A percentile compares a stretch with the other conserved stretches of the same genome.
Conservation (phyloP, 2,329 filamentous ascomycete genomes). For the Aschersonia sp. region DNA sequence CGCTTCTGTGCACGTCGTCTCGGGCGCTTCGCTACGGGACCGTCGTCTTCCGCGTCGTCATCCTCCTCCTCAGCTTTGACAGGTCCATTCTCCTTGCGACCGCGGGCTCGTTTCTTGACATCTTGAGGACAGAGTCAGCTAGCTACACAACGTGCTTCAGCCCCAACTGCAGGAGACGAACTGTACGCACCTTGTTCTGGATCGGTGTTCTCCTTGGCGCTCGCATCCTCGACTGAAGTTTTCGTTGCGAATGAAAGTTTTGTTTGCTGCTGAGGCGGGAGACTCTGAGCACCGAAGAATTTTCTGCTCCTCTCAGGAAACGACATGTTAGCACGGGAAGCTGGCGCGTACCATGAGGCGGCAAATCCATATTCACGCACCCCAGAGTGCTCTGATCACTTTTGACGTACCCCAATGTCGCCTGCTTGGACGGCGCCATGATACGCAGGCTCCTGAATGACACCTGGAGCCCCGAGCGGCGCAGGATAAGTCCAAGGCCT, state of each 20-base stretch:
- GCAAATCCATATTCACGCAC: constrained; percentile 29
- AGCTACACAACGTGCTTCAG: too few relatives aligned
- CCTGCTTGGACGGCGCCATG: constrained; percentile 52
- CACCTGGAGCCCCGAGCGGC: constrained; percentile 2
- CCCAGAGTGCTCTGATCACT: constrained; percentile 58
- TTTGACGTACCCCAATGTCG: constrained; percentile 79
- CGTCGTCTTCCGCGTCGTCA: constrained; percentile 28
- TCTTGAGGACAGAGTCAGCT: constrained; percentile 12
- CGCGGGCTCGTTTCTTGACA: constrained; percentile 30
- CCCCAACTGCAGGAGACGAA: background rate
- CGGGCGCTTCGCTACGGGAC: constrained; percentile 44
- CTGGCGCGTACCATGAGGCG: background rate
- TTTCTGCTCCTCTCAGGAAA: constrained; percentile 39
- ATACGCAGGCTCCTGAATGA: constrained; percentile 6
- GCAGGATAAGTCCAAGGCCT: constrained; percentile 3
- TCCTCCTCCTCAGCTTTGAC: constrained; percentile 23
- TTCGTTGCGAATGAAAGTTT: constrained; percentile 63
- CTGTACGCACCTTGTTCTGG: constrained; percentile 8
- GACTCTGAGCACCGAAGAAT: constrained; percentile 57
- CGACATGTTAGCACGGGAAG: background rate
- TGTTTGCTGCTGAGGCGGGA: constrained; percentile 53
- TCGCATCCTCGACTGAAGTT: constrained; percentile 15
- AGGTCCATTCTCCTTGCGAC: constrained; percentile 6
- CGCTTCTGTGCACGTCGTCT: constrained; percentile 23
- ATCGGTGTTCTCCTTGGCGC: constrained; percentile 22